phyloP scores from a whole-genome alignment of 1,139 yeast genomes.

The Taphrina deformans region DNA sequence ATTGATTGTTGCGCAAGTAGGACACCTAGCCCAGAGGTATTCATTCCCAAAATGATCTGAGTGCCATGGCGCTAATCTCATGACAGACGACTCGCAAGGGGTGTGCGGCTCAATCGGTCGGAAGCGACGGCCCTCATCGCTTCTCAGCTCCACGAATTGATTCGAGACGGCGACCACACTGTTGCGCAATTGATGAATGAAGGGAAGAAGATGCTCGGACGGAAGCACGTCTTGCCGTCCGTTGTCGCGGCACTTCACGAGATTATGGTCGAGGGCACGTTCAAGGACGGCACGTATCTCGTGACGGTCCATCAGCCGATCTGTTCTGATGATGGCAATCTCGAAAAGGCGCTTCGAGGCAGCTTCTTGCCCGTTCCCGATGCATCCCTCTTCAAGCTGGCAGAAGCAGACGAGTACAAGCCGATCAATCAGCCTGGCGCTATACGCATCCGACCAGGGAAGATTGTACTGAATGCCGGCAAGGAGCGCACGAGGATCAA shows the following conservation, averaged over 20 bases:
- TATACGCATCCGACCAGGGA: slow-evolving; percentile 22
- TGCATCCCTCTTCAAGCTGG: slow-evolving; percentile 13
- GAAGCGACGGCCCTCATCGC: slow-evolving; percentile 36
- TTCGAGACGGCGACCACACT: slow-evolving; percentile 35
- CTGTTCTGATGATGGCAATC: slow-evolving; percentile 36
- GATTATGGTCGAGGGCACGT: slow-evolving; percentile 36
- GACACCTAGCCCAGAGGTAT: slow-evolving; percentile 34
- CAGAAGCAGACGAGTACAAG: slow-evolving; percentile 20
- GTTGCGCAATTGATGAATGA: slow-evolving; percentile 35
- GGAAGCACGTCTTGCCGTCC: slow-evolving; percentile 33
- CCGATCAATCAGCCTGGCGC: slow-evolving; percentile 35
- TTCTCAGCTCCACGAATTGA: slow-evolving; percentile 35
- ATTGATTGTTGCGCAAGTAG: slow-evolving; percentile 33
- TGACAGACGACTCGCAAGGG: slow-evolving; percentile 33
- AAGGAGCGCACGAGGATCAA: slow-evolving; percentile 30
- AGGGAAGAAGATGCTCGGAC: slow-evolving; percentile 36
- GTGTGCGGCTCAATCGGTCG: slow-evolving; percentile 32
- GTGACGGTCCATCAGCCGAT: slow-evolving; percentile 37
- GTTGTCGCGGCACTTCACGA: slow-evolving; percentile 33
- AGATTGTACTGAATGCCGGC: slow-evolving; percentile 26
- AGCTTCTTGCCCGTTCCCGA: slow-evolving; percentile 34
- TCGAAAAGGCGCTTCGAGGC: slow-evolving; percentile 35
- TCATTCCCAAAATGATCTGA: no score
- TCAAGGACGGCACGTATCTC: slow-evolving; percentile 35
- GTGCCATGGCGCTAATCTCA: background rate